phyloP scores from a whole-genome alignment of 2,329 filamentous ascomycete genomes.

The Myotisia sp. region DNA sequence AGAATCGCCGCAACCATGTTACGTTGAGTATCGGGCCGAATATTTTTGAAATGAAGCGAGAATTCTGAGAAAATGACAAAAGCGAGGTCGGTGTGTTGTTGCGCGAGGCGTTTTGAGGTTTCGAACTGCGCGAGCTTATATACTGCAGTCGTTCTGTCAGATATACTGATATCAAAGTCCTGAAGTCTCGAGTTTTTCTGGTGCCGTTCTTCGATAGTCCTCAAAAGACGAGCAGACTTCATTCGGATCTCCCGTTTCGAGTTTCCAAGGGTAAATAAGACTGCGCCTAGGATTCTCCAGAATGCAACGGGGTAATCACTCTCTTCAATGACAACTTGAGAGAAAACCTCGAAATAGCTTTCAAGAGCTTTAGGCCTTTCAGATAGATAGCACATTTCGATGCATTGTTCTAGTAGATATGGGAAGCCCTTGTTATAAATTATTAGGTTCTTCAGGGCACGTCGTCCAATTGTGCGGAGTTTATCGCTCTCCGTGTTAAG shows the following conservation, averaged over 20 bases:
- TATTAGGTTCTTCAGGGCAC: conserved; percentile 79
- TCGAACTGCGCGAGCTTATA: conserved; percentile 97
- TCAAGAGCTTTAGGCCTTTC: conserved; percentile 71
- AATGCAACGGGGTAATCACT: conserved; percentile 72
- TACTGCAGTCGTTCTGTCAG: conserved; percentile 93
- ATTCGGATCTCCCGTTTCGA: conserved; percentile 78
- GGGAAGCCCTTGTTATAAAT: conserved; percentile 77
- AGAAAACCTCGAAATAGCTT: conserved; percentile 89
- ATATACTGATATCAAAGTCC: conserved; percentile 96
- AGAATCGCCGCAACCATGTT: conserved; percentile 90
- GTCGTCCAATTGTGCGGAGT: conserved; percentile 76
- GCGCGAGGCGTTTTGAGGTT: conserved; percentile 77
- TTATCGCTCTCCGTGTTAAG: conserved; percentile 86
- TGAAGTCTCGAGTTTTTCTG: conserved; percentile 80
- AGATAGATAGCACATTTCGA: conserved; percentile 77
- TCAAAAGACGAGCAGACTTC: conserved; percentile 69
- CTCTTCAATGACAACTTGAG: conserved; percentile 69
- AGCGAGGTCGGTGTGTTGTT: conserved; percentile 74
- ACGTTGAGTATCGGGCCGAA: conserved; percentile 68
- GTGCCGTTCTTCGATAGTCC: conserved; percentile 68
- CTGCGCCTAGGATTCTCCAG: conserved; percentile 79
- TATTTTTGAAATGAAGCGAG: conserved; percentile 77
- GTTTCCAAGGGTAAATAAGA: conserved; percentile 83
- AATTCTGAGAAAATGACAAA: conserved; percentile 96
- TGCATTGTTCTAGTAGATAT: conserved; percentile 75